Evolutionary conservation across 208 protist species (phyloP).

Genomic region (Acanthamoeba lenticulata): DNA sequence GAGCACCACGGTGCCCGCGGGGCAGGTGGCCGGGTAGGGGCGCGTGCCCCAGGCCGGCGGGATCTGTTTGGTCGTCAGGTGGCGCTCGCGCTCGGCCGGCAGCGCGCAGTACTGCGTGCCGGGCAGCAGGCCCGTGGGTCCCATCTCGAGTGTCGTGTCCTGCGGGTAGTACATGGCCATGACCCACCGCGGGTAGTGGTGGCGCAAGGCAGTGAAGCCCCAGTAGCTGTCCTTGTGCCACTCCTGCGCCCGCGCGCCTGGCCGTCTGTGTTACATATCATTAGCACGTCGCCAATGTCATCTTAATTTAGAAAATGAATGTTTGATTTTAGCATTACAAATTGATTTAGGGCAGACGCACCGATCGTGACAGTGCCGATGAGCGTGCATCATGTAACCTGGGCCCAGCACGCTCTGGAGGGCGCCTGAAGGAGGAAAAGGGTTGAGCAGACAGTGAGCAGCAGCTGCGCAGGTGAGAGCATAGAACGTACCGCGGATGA

Average conservation of each 20-base stretch:
- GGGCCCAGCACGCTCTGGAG: neutral
- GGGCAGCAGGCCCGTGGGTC: neutral
- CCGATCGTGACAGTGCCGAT: slow-evolving; percentile 47
- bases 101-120: neutral
- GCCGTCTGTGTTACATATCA: too few species aligned
- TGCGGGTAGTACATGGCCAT: slow-evolving; percentile 71
- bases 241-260: neutral
- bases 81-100: neutral
- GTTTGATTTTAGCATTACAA: neutral
- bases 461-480: neutral
- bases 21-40: neutral
- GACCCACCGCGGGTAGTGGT: slow-evolving; percentile 59
- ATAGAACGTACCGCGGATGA: neutral
- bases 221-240: slow-evolving; percentile 67
- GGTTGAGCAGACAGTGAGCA: neutral
- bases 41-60: neutral
- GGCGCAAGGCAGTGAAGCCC: neutral
- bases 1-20: neutral
- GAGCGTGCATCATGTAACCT: slow-evolving; percentile 59
- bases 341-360: neutral
- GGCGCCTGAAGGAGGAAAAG: neutral
- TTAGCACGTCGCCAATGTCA: too few species aligned
- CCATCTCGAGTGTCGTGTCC: slow-evolving; percentile 13
- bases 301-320: too few species aligned
- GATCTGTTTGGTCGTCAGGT: neutral